Base-by-base conservation (phyloP, 352 stramenopile genomes). In the Proteromonas lacertae region DNA sequence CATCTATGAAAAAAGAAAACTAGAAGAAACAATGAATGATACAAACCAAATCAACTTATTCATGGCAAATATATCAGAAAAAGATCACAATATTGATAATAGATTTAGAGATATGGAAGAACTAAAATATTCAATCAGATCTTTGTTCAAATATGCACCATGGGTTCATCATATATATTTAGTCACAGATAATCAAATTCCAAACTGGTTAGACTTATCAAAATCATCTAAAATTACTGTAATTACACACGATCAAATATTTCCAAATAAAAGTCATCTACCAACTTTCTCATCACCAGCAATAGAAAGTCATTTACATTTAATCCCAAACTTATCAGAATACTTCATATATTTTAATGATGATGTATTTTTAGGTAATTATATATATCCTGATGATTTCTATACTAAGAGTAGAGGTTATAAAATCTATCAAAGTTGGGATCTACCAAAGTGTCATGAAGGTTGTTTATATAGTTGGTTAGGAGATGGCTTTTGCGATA, bases 311-410 rank as follows among this genome's bases (percentile, higher is more conserved):
- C 76, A 74, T 38, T 42, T 92, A 7, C 76, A 90, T 50, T 70
- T 69, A 40, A 86, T 92, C 40, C 70, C 66, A 0, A 70, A 67
- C 1, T 52, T 92, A 4, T 80, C 64, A 37, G 53, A 77, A 16
- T 63, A 66, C 38, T 92, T 92, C 45, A 40, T 92, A 2, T 92
- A 92, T 51, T 88, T 92, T 43, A 92, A 91, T 46, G 76, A 92
- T 47, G 75, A 92, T 50, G 74, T 92, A 7, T 78, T 92, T 43
- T 54, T 92, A 0, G 76, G 74, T 25, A 57, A 66, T 12, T 52
- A 54, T 8, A 62, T 81, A 9, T 53, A 59, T 32, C 76, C 76
- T 0, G 68, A 83, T 31, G 76, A 92, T 43, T 91, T 92, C 59
- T 55, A 83, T 10, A 67, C 56, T 16, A 58, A 69, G 41, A 53